These are phyloP conservation scores for Colletotrichum sp. DNA, from an alignment of 2,329 filamentous ascomycete genomes.

Conservation along the genomic window DNA sequence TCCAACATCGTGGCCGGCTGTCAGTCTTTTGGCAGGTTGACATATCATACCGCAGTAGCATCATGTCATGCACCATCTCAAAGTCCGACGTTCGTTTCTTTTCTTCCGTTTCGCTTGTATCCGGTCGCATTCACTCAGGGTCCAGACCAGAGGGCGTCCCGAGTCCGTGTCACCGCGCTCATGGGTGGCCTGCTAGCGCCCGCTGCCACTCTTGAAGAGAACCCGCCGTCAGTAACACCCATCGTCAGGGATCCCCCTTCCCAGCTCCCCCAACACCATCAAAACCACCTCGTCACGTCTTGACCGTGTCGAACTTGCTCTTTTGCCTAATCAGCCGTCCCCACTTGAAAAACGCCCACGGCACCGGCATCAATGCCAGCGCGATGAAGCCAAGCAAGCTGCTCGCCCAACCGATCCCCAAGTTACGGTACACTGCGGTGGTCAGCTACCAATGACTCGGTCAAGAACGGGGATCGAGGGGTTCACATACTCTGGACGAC, in stretches of 20 bases:
- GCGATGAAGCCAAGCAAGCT: conserved; percentile 54
- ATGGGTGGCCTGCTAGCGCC: neutral
- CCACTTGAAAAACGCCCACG: conserved; percentile 57
- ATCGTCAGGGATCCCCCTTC: conserved; percentile 13
- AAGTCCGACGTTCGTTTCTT: fast-evolving
- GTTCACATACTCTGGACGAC: conserved; percentile 56
- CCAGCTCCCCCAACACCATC: neutral
- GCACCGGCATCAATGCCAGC: conserved; percentile 52
- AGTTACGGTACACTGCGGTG: conserved; percentile 42
- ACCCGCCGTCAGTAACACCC: neutral
- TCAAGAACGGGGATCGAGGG: neutral
- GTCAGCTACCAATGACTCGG: neutral
- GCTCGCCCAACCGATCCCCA: conserved; percentile 52
- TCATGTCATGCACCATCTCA: neutral
- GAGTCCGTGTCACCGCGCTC: neutral
- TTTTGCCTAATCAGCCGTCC: conserved; percentile 45
- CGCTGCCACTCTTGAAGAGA: neutral
- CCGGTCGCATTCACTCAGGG: fast-evolving
- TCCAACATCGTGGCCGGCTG: neutral
- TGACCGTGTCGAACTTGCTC: conserved; percentile 44
- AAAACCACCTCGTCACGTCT: conserved; percentile 28
- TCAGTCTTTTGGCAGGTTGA: neutral
- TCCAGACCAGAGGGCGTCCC: neutral
- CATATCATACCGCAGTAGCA: neutral
- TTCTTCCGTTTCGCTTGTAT: neutral